Evolutionary conservation across 1,284 basidiomycete genomes (phyloP).

Genomic region (Mrakiaceae sp.): DNA sequence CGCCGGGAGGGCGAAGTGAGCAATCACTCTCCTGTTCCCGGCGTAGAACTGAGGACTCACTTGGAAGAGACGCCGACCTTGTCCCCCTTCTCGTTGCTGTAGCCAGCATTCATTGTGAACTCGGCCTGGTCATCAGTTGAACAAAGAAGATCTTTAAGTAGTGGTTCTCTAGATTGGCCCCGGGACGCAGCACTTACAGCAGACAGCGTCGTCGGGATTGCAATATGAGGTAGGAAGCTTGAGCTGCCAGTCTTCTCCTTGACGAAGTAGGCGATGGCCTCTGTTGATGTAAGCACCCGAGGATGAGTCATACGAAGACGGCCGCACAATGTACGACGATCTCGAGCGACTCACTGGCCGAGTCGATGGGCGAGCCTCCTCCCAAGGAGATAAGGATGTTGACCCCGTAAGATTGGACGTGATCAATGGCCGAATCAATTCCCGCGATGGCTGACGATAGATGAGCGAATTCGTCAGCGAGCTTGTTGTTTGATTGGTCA

Average conservation of each 20-base stretch:
- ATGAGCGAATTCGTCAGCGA: neutral
- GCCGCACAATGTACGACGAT: too few species aligned
- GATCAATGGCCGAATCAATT: slow-evolving; percentile 55
- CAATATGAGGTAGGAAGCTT: slow-evolving; percentile 44
- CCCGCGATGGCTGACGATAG: slow-evolving; percentile 18
- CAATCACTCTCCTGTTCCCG: too few species aligned
- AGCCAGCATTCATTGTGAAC: slow-evolving; percentile 51
- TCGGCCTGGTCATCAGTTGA: neutral
- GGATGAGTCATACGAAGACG: too few species aligned
- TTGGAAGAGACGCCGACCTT: slow-evolving; percentile 44
- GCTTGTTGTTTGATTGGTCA: too few species aligned
- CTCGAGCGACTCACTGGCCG: slow-evolving; percentile 36
- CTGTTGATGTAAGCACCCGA: neutral
- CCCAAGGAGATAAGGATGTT: slow-evolving; percentile 60
- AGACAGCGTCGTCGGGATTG: slow-evolving; percentile 68
- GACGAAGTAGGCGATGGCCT: slow-evolving; percentile 50
- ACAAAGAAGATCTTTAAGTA: neutral
- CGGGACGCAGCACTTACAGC: slow-evolving; percentile 40
- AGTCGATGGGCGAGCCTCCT: slow-evolving; percentile 69
- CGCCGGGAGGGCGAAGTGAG: too few species aligned
- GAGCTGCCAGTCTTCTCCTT: slow-evolving; percentile 43
- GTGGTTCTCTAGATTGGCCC: too few species aligned
- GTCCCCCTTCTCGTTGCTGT: slow-evolving; percentile 55
- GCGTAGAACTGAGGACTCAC: too few species aligned
- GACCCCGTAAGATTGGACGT: slow-evolving; percentile 40